Evolutionary conservation across 2,329 filamentous ascomycete species (phyloP), one percentile per base, ranked within the genome.

Genomic region (Alternaria incomplexa): DNA sequence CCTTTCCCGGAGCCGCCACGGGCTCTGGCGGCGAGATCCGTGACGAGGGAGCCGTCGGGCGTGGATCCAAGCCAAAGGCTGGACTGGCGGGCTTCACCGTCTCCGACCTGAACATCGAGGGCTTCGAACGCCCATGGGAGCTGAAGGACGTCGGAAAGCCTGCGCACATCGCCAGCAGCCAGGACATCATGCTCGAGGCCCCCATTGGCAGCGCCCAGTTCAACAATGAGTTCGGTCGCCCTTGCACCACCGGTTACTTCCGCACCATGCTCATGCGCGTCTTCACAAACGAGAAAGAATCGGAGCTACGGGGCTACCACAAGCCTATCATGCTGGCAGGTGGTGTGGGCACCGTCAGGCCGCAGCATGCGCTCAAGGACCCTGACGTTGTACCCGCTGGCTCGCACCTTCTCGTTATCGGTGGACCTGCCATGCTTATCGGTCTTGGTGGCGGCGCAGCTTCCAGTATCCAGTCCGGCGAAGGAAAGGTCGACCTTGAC

Each of bases 321-420:
- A 99, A 99, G 83, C 96, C 96, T 10, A 97, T 97, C 79, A 97
- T 97, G 93, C 93, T 99, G 82, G 96, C 96, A 65, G 96, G 96
- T 76, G 96, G 96, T 77, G 89, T 98, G 36, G 96, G 96, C 52
- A 97, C 92, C 6, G 95, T 98, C 28, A 85, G 96, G 61, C 95
- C 96, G 13, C 90, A 95, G 73, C 92, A 97, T 76, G 95, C 96
- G 3, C 85, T 97, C 62, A 99, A 99, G 82, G 87, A 92, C 65
- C 88, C 90, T 9, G 85, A 87, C 12, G 85, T 92, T 65, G 96
- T 99, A 17, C 90, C 90, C 56, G 88, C 93, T 55, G 95, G 93
- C n/a, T 93, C 94, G 17, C 92, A 95, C 77, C 87, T 97, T 48
- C 91, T 99, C 69, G 95, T 98, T 22, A 89, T 99, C 17, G 96